Evolutionary conservation across 345 rosid genomes (phyloP).

Genomic region (Euclidium syriacum): DNA sequence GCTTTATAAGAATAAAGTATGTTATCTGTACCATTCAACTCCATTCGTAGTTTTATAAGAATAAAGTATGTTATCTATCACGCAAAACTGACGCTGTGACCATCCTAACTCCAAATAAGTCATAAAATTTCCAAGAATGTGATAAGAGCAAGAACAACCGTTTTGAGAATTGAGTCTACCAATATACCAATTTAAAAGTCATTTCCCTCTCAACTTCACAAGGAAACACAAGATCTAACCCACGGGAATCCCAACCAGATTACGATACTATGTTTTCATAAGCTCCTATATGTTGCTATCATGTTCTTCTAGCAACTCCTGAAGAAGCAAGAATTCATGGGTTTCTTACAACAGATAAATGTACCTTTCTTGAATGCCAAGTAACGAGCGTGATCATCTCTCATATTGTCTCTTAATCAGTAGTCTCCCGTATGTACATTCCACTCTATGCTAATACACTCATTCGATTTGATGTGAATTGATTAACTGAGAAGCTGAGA

Average conservation of each 20-base stretch:
- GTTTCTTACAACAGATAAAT: not conserved
- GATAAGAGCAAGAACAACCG: constrained; percentile 35
- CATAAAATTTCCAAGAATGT: no score
- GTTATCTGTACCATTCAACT: no score
- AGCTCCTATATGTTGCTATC: constrained; percentile 64
- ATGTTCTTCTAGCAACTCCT: constrained; percentile 65
- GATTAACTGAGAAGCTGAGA: no score
- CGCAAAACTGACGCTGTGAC: no score
- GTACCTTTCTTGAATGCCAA: not conserved
- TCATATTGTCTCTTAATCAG: no score
- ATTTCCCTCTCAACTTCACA: constrained; percentile 36
- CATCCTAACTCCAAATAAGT: no score
- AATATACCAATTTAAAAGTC: constrained; percentile 59
- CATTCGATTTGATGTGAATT: no score
- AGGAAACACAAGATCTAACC: constrained; percentile 41
- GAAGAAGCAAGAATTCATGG: not conserved
- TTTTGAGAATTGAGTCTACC: constrained; percentile 38
- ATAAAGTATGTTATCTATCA: no score
- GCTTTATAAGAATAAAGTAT: no score
- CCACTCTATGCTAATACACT: no score
- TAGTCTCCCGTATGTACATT: no score
- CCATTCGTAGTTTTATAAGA: no score
- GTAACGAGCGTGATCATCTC: not conserved
- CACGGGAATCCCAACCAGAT: constrained; percentile 49
- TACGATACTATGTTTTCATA: constrained; percentile 54